Evolutionary conservation across 768 basidiomycete genomes (phyloP).

Genomic region (Trametes cubensis): DNA sequence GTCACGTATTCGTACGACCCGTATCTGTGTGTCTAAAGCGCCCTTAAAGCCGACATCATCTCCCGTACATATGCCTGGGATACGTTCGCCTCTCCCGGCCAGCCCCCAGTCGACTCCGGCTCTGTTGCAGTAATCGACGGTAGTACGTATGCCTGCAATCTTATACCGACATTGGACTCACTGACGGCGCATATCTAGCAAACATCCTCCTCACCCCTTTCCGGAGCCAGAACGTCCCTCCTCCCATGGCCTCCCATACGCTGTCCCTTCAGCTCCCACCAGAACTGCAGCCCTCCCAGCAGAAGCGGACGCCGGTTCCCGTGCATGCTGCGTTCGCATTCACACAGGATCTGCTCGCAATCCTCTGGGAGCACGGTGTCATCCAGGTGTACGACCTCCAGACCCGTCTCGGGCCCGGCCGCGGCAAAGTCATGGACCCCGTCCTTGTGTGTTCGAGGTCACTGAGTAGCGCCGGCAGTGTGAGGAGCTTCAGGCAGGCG

Average conservation of each 20-base stretch:
- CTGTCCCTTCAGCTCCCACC: conserved; percentile 35
- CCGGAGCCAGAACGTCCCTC: conserved; percentile 92
- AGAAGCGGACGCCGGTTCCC: conserved; percentile 61
- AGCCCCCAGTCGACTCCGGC: conserved; percentile 76
- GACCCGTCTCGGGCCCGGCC: conserved; percentile 61
- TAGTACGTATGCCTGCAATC: conserved; percentile 50
- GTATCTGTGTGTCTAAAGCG: conserved; percentile 13
- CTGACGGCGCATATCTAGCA: conserved; percentile 45
- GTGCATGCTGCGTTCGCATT: conserved; percentile 67
- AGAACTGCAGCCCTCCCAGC: conserved; percentile 29
- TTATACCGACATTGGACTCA: neutral
- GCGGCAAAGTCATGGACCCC: conserved; percentile 64
- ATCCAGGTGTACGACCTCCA: conserved; percentile 72
- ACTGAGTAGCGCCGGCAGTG: neutral
- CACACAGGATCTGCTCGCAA: conserved; percentile 56
- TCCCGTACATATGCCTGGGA: conserved; percentile 78
- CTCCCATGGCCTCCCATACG: conserved; percentile 86
- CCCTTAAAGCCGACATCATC: conserved; percentile 51
- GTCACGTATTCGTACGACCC: conserved; percentile 25
- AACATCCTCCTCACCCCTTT: conserved; percentile 87
- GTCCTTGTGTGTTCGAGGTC: conserved; percentile 38
- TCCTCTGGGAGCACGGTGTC: conserved; percentile 71
- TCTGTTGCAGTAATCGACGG: conserved; percentile 90
- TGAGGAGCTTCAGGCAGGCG: conserved; percentile 13
- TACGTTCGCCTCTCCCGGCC: conserved; percentile 60